Base-by-base conservation (phyloP, 768 basidiomycete species). In the Fomitopsis pulvina region DNA sequence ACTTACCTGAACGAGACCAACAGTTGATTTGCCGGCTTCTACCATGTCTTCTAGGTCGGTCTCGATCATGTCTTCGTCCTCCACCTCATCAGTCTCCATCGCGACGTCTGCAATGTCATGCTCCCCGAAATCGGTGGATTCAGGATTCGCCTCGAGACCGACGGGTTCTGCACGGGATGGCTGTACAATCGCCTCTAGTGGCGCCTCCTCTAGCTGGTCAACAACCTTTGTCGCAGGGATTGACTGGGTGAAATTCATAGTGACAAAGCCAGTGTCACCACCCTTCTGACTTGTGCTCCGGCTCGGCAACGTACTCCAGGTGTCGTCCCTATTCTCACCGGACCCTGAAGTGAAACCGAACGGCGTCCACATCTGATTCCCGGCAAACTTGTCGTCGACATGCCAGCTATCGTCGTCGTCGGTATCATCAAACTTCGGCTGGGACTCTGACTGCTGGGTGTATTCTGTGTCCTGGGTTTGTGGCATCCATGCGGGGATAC, bases 381-480 rank as follows among this genome's bases (percentile, higher is more conserved):
- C 70, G 0, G 75, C 68, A 48, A 84, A 64, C 55, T 80, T 83
- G 55, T 84, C 84, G 34, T 85, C 79, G 24, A 85, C 66, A 9
- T 82, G 83, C 86, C 85, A 89, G 60, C 86, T 87, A 45, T 83
- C 81, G 41, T 81, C 79, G 47, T 81, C 76, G 42, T 73, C 56
- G n/a, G 51, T 38, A 25, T 57, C 56, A 32, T 54, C 43, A 7
- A 25, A 21, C 34, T 52, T 21, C 18, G 37, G 27, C 39, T 41
- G 51, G 45, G 48, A 45, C 28, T 57, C 57, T 43, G 62, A 57
- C 12, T 53, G 53, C 3, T 61, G 64, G 3, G 73, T 74, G 48
- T 73, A 73, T 32, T 77, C 75, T 0, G 78, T 80, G 21, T 83
- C 82, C 61, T 87, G 85, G 2, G 78, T 79, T 3, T 70, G 70